Evolutionary conservation across 306 rosid species (phyloP), one percentile per base, ranked within the genome.

Genomic region (Vigna nakashimae): DNA sequence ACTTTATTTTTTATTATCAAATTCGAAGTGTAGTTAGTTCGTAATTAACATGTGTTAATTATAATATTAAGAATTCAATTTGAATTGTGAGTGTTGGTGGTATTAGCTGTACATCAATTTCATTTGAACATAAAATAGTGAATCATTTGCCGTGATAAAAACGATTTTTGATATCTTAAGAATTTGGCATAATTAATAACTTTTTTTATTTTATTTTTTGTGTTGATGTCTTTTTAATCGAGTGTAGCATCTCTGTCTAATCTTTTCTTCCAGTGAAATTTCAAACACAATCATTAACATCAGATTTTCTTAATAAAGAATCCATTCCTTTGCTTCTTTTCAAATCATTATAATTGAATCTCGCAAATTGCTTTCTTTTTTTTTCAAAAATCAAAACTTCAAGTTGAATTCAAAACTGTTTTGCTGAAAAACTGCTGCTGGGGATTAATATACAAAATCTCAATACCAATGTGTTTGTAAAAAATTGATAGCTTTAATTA

Each of bases 241-340:
- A 67, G 83, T 18, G 9, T 36, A 55, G 49, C 59, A 46, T 83
- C 87, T 75, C 75, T 67, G 9, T 55, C 64, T 43, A 55, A 75
- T 63, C 63, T 17, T 42, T 66, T 45, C 42, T 70, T 70, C 56
- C 32, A 70, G 26, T 62, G 56, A 55, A 51, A 70, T 52, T 63
- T 76, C 69, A 76, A 82, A 71, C 85, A 70, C 64, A 71, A 76
- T 84, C 76, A 75, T 79, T 69, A 65, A 71, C 67, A 17, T 26
- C 16, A 36, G 79, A 79, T 79, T 70, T 83, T 56, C 57, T 75
- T 55, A 45, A 46, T 75, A 57, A 79, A 69, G 65, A 79, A 75
- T 75, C 68, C 77, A 68, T n/a, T 55, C 14, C 55, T 62, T 79
- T 69, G 69, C 71, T 83, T 74, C 69, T 55, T 52, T 45, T 74